Evolutionary conservation across 805 yeast genomes (phyloP), one percentile per base, ranked within the genome.

Genomic region (Hanseniaspora nectarophila): DNA sequence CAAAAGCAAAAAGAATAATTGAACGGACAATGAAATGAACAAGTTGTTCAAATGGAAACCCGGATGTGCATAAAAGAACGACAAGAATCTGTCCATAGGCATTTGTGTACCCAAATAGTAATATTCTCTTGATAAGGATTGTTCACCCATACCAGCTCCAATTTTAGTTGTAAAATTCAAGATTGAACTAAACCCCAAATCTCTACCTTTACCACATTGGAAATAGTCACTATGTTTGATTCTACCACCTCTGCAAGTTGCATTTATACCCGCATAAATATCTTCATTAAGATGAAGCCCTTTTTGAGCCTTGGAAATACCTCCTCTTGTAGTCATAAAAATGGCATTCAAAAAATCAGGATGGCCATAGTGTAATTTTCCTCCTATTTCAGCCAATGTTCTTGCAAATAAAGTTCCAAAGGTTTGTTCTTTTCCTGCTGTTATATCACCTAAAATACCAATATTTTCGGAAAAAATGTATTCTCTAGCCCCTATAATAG

Each of bases 61-160:
- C 10, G 96, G 90, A 65, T 90, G 97, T 0, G 97, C 97, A 68
- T 90, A 90, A 66, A 85, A 90, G 67, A 90, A 90, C 0, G 97
- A 86, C 49, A 90, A 67, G 68, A 90, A 89, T 45, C 96, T 69
- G 64, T 90, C 97, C 42, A 89, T 73, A 2, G 96, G 95, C 51
- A 90, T 70, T 59, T 81, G 86, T 2, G 95, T 86, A 1, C 97
- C 97, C 55, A 90, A 66, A 66, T 85, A 87, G 64, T 82, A 90
- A 67, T 89, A 87, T 61, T 90, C 97, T 61, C 97, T 75, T 5
- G 95, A 86, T 32, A 90, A 68, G 65, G 89, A 76, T 65, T 90
- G 97, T 64, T 90, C 97, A 8, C 97, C 97, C 97, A 90, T 90
- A 47, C 97, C 97, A 40, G 95, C 92, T 2, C 97, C 97, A 63